Evolutionary conservation across 2,329 filamentous ascomycete species (phyloP).

Genomic region (Achaetomium macrosporum): DNA sequence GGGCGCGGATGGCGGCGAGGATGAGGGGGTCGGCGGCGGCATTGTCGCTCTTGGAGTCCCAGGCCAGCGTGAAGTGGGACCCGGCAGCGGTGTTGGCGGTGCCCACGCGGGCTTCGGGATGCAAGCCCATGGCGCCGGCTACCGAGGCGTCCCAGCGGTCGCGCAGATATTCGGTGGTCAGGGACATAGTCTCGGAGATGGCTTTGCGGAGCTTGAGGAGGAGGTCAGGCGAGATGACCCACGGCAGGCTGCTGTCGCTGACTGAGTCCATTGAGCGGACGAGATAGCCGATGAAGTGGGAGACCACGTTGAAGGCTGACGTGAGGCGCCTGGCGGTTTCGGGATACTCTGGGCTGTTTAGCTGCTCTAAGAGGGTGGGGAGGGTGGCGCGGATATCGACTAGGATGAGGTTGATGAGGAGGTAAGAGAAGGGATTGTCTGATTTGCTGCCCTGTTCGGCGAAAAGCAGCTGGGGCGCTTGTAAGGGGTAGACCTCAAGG

Average conservation of each 20-base stretch:
- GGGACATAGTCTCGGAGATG: slow-evolving; percentile 57
- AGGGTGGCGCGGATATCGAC: slow-evolving; percentile 60
- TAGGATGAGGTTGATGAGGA: slow-evolving; percentile 59
- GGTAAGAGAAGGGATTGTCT: slow-evolving; percentile 53
- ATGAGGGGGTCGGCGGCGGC: slow-evolving; percentile 54
- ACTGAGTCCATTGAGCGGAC: slow-evolving; percentile 47
- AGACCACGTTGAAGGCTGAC: slow-evolving; percentile 57
- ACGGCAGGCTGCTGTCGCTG: slow-evolving; percentile 27
- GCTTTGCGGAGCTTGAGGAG: slow-evolving; percentile 56
- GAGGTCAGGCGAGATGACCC: slow-evolving; percentile 50
- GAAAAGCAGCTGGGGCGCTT: slow-evolving; percentile 48
- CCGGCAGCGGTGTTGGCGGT: slow-evolving; percentile 35
- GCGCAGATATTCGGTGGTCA: slow-evolving; percentile 59
- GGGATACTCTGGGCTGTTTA: slow-evolving; percentile 51
- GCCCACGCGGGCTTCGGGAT: slow-evolving; percentile 48
- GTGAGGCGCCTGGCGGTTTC: slow-evolving; percentile 48
- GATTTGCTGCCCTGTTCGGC: slow-evolving; percentile 31
- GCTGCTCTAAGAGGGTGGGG: slow-evolving; percentile 52
- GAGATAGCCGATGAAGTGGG: slow-evolving; percentile 54
- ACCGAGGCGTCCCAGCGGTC: slow-evolving; percentile 64
- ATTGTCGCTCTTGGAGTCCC: slow-evolving; percentile 49
- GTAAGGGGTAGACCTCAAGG: slow-evolving; percentile 48
- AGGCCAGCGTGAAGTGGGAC: slow-evolving; percentile 43
- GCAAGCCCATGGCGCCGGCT: slow-evolving; percentile 56
- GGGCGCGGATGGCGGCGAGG: slow-evolving; percentile 49